These are phyloP conservation scores for Tetrastigma voinierianum DNA, from an alignment of 164 flowering plant genomes.

Conservation along the genomic window DNA sequence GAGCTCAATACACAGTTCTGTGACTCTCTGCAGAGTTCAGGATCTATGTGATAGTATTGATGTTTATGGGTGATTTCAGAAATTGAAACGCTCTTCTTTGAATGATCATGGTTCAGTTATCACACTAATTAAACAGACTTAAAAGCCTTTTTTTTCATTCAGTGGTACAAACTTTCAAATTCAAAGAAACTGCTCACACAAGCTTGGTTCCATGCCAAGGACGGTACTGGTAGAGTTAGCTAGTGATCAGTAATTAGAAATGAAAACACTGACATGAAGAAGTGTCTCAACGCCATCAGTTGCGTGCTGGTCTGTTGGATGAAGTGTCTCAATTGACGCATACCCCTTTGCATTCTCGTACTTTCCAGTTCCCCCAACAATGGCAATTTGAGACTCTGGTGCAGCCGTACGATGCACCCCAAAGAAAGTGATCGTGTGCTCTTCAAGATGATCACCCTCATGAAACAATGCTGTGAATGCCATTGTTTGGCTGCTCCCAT, in stretches of 20 bases:
- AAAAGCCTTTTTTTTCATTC: too few relatives aligned
- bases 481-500: constrained; percentile 45
- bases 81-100: too few relatives aligned
- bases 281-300: constrained; percentile 25
- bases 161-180: too few relatives aligned
- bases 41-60: too few relatives aligned
- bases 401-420: constrained; percentile 40
- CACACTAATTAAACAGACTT: too few relatives aligned
- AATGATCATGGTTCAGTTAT: too few relatives aligned
- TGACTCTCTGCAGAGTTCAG: too few relatives aligned
- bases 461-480: constrained; percentile 34
- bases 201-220: too few relatives aligned
- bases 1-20: too few relatives aligned
- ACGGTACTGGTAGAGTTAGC: too few relatives aligned
- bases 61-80: too few relatives aligned
- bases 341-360: constrained; percentile 23
- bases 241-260: neutral
- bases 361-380: constrained; percentile 28
- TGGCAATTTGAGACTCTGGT: constrained; percentile 19
- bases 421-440: constrained; percentile 38
- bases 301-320: constrained; percentile 5
- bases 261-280: constrained; percentile 10
- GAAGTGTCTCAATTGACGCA: constrained; percentile 12
- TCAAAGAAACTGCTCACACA: too few relatives aligned
- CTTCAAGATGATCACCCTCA: constrained; percentile 22